These are phyloP conservation scores for Pyrus pyrifolia DNA, from an alignment of 306 rosid genomes.

Conservation along the genomic window DNA sequence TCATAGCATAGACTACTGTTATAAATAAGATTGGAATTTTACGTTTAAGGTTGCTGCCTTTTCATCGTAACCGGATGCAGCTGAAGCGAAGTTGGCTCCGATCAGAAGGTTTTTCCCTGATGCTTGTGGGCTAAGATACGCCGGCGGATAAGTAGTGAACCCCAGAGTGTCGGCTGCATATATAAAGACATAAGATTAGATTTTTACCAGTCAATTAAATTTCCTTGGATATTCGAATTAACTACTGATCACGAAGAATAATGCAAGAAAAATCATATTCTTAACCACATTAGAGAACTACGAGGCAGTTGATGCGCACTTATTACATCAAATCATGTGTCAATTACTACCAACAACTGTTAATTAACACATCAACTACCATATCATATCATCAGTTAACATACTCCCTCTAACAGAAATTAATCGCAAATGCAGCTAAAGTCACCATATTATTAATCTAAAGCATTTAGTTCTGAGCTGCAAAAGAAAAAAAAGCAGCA, in stretches of 20 bases:
- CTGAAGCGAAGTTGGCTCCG: slow-evolving; percentile 97
- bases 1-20: background rate
- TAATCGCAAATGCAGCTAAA: background rate
- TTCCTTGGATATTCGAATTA: background rate
- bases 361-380: background rate
- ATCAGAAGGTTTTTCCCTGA: slow-evolving; percentile 84
- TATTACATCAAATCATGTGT: background rate
- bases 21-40: background rate
- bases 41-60: slow-evolving; percentile 65
- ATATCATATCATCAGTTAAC: background rate
- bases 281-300: background rate
- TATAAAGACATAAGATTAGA: background rate
- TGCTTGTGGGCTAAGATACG: slow-evolving; percentile 93
- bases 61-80: slow-evolving; percentile 95
- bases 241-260: background rate
- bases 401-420: background rate
- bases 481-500: background rate
- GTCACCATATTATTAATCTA: background rate
- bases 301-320: background rate
- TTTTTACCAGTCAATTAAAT: background rate
- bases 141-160: slow-evolving; percentile 58
- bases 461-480: no score
- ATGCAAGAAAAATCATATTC: background rate
- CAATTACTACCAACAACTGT: background rate
- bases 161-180: slow-evolving; percentile 76